A percentile compares a stretch with the other conserved stretches of the same genome.
Evolutionary conservation across 257 asterid species (phyloP).

Genomic region (Cynanchum wilfordii): DNA sequence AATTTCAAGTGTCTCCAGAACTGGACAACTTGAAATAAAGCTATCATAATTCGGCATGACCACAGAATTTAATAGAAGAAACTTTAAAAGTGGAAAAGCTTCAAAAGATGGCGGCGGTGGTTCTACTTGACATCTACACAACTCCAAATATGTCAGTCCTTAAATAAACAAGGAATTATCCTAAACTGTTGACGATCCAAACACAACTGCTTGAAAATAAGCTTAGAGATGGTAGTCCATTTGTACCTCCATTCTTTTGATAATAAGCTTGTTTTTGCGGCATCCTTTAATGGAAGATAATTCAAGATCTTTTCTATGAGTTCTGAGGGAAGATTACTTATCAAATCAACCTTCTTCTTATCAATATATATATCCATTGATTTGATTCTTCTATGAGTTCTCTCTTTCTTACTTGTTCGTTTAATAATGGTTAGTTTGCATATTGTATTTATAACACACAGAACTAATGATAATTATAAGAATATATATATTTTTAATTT

Average conservation of each 20-base stretch:
- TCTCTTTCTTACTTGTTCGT: too few relatives aligned
- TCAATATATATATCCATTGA: too few relatives aligned
- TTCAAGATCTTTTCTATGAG: constrained; percentile 64
- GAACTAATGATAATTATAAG: too few relatives aligned
- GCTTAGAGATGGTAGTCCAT: constrained; percentile 60
- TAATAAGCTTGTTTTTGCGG: constrained; percentile 63
- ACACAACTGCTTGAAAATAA: constrained; percentile 15
- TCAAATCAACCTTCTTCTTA: constrained; percentile 52
- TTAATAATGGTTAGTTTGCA: too few relatives aligned
- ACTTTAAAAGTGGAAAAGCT: constrained; percentile 61
- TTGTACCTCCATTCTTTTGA: constrained; percentile 78
- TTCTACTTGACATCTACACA: constrained; percentile 62
- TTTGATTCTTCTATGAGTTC: too few relatives aligned
- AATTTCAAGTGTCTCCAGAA: constrained; percentile 46
- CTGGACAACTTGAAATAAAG: constrained; percentile 81
- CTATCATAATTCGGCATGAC: constrained; percentile 49
- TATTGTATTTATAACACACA: too few relatives aligned
- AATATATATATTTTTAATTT: too few relatives aligned
- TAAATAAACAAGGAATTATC: neutral
- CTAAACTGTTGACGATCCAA: too few relatives aligned
- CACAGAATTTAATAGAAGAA: constrained; percentile 70
- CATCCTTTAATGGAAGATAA: constrained; percentile 70
- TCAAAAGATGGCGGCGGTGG: constrained; percentile 44
- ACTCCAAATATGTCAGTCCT: constrained; percentile 60
- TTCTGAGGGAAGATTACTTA: constrained; percentile 84